Base-by-base conservation (phyloP, 73 alveolate species). In the Paraurostyla sp. region DNA sequence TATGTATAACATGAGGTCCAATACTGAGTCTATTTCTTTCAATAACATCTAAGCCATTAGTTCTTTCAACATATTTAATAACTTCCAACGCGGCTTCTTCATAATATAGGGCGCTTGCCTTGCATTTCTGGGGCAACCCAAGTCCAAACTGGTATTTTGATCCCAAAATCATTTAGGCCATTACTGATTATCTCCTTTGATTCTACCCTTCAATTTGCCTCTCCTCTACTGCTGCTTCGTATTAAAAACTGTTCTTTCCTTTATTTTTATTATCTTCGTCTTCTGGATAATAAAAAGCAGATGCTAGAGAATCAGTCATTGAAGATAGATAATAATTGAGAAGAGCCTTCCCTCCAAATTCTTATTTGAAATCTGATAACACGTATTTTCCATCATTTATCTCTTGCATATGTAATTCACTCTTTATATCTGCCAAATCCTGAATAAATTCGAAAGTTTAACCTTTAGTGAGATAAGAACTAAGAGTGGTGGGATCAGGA, bases 141-240 rank as follows among this genome's bases (percentile, higher is more conserved):
- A 63, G 32, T 16, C 92, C 92, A 35, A 22, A n/a, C 69, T 45
- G 29, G 43, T 40, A 65, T 49, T 41, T 83, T 36, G 11, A 83
- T 20, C 92, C 92, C 9, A 83, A 76, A 0, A 65, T 65, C 76
- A 83, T 62, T 42, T 69, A 65, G 40, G 92, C 71, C 73, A 78
- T 49, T 32, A 78, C 76, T 35, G 89, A 54, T 54, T 78, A 3
- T 23, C 52, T 11, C 50, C 42, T 78, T 4, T 27, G 41, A 7
- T 16, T 13, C 2, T 68, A 22, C 16, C 6, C 36, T 48, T 73
- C 56, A 11, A 22, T 43, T 23, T 43, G 13, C 3, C 2, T 29
- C 48, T 23, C 7, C 56, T 38, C 13, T n/a, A n/a, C n/a, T n/a
- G n/a, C n/a, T n/a, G n/a, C n/a, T 40, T 59, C 76, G 46, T 38